Base-by-base conservation (phyloP, 768 basidiomycete species). In the Pulveroboletus frians region DNA sequence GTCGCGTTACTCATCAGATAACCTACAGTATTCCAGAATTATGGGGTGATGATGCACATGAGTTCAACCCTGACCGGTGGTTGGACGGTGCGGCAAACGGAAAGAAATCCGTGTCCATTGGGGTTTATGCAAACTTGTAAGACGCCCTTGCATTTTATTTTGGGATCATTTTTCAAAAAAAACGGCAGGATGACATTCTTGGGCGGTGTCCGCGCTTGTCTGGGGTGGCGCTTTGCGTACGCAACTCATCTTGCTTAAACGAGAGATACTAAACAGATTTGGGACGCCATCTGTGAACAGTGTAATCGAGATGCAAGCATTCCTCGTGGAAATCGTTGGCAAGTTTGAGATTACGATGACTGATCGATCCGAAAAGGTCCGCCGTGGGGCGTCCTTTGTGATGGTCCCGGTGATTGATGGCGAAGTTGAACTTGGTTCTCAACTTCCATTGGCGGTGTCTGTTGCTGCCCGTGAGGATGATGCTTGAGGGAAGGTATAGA, bases 231-330 rank as follows among this genome's bases (percentile, higher is more conserved):
- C 17, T 68, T 68, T 48, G 61, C 68, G 66, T 69, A 26, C 35
- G 61, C 43, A 20, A 8, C 9, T 4, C 46, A n/a, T 26, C 8
- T 42, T n/a, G 4, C 11, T 5, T 23, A 29, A n/a, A 18, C 9
- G n/a, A 29, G 39, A 41, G 42, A 47, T 43, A 18, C 43, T 50
- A 21, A 47, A 31, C 35, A 18, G 21, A 50, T 43, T 6, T 23
- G 9, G n/a, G 21, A 46, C 8, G 23, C 23, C n/a, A 30, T 37
- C 31, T 10, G 3, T 20, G 18, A 1, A 37, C 53, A 71, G 69
- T 4, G 56, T 81, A 0, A 58, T 73, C 35, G 80, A 85, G 59
- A 59, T 83, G 14, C 82, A 84, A 53, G 71, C 75, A 0, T 81
- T 85, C 63, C 57, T 83, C n/a, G 72, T 77, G 20, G 80, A 81